Base-by-base conservation (phyloP, 1,139 yeast genomes). In the Eremothecium coryli region DNA sequence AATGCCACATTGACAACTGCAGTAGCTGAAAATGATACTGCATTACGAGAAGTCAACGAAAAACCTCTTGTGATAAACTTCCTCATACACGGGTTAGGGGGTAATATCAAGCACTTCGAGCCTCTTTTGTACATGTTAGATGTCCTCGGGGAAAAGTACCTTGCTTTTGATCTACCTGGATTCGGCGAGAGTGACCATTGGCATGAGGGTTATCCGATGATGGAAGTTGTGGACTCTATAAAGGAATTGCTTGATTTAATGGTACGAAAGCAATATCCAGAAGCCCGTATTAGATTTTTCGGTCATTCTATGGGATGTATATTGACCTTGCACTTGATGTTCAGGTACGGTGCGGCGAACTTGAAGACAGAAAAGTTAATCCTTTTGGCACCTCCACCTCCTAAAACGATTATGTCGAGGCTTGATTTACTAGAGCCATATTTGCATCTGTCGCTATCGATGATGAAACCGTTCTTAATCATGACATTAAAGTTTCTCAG, bases 21-120 rank as follows among this genome's bases (percentile, higher is more conserved):
- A n/a, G n/a, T n/a, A n/a, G n/a, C n/a, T n/a, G n/a, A n/a, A n/a
- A n/a, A n/a, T n/a, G n/a, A n/a, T n/a, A n/a, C n/a, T n/a, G n/a
- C n/a, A n/a, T n/a, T n/a, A n/a, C n/a, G n/a, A n/a, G n/a, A n/a
- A n/a, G n/a, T n/a, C n/a, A n/a, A n/a, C 10, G 22, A 20, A 12
- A 16, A 25, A 11, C 28, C 28, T 3, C 10, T 25, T 13, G 13
- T 82, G 0, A 57, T 75, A 5, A 48, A 74, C 15, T 56, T 78
- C 4, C 73, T 77, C 40, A 50, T 79, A 14, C 86, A 77, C 59
- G 88, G 88, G 0, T 49, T 79, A 31, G 86, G 86, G 2, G 88
- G 88, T 2, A 81, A 73, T 44, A 61, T 77, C 60, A 72, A 82
- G 6, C 86, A 79, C 49, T 78, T 78, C 50, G 84, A 77, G 49